Base-by-base conservation (phyloP, 352 stramenopile genomes). In the Phytophthora agathidicida region DNA sequence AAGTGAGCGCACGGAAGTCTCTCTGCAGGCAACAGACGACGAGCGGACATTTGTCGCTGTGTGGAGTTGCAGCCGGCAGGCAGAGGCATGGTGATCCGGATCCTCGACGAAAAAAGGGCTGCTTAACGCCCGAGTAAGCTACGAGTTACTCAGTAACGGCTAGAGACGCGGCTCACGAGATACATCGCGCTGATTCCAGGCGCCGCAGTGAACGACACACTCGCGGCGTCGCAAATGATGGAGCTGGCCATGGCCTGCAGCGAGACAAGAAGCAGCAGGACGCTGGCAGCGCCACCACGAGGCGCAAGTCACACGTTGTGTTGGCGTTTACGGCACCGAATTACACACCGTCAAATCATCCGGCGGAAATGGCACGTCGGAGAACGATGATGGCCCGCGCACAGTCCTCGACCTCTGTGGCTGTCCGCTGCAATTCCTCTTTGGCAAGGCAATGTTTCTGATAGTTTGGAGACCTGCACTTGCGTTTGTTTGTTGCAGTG, bases 131-230 rank as follows among this genome's bases (percentile, higher is more conserved):
- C n/a, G 22, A 39, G n/a, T n/a, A n/a, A n/a, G n/a, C n/a, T n/a
- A n/a, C n/a, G n/a, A n/a, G n/a, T n/a, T n/a, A n/a, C n/a, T n/a
- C n/a, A 27, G 47, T 59, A 65, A 59, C 56, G 56, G 56, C 11
- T 10, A 59, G 56, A 65, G 56, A 50, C 30, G 54, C 14, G 42
- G 16, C 46, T 16, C 10, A 22, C 14, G n/a, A 64, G 55, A 65
- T 65, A 65, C 56, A 65, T 33, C 27, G 46, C 45, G 20, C 51
- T 60, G 52, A 45, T 60, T 52, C 51, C 51, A 16, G 33, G 41
- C 17, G n/a, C n/a, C n/a, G n/a, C n/a, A n/a, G n/a, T n/a, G n/a
- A n/a, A n/a, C n/a, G n/a, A n/a, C n/a, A n/a, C n/a, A n/a, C n/a
- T n/a, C n/a, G 19, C 53, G 31, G 31, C 53, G 43, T 53, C 32